Evolutionary conservation across 176 grass and related monocot genomes (phyloP), one percentile per base, ranked within the genome.

Genomic region (Oropetium thomaeum): DNA sequence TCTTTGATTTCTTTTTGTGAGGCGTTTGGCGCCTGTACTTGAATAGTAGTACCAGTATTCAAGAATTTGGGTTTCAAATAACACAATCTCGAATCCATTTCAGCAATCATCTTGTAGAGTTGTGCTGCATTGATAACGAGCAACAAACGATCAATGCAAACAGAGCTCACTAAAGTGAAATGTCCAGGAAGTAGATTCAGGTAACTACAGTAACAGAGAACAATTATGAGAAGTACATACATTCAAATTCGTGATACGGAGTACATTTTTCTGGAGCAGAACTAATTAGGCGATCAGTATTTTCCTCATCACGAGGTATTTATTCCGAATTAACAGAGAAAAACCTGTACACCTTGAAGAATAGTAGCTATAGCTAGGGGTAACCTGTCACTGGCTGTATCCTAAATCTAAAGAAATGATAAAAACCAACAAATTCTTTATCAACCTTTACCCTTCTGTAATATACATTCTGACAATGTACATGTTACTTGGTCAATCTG

Each of bases 261-360:
- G n/a, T n/a, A 44, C 33, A 49, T 26, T 61, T 39, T 4, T 20
- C n/a, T n/a, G n/a, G n/a, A 20, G 29, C 60, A 19, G 48, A 48
- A 52, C 28, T 9, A 78, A 1, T 39, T 62, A 69, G 22, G 58
- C 25, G 32, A 30, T 16, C 42, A 44, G 51, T 7, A 7, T 59
- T 22, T 52, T 64, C 15, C 9, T 74, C 16, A 26, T 16, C 25
- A 66, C 2, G 17, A 9, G 57, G 53, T 32, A 67, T 54, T 42
- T 40, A 37, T 67, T 78, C 4, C 16, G 9, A 45, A 74, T 59
- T 68, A 73, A 68, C 69, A 62, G 7, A 78, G 74, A 66, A 60
- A 67, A 67, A 53, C 20, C 8, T 78, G 26, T 35, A 78, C 85
- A 82, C 25, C 19, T 60, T 20, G 33, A 73, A 82, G 23, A 72